Evolutionary conservation across 192 early-diverging fungal species (phyloP), one percentile per base, ranked within the genome.

Genomic region (Backusella australiensis): DNA sequence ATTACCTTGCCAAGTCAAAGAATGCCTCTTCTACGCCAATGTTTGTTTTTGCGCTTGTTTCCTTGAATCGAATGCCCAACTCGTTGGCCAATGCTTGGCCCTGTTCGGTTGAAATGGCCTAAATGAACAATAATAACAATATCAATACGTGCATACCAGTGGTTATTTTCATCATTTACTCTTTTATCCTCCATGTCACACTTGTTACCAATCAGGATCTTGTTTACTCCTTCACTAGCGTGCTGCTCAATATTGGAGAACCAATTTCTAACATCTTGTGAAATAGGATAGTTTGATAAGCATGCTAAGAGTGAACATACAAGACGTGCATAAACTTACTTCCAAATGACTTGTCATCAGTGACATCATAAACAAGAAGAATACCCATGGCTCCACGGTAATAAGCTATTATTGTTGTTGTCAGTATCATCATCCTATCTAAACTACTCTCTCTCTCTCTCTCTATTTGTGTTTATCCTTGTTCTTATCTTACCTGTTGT

Each of bases 311-410:
- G 36, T 26, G 23, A 19, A 21, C 32, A 77, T 14, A 21, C 11
- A 1, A 29, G 21, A 11, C 21, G 23, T 69, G 38, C 68, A 41
- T 69, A 35, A 69, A 23, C 88, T 81, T 90, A 95, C 94, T 98
- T 85, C 96, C 96, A 87, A 98, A 99, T 26, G 96, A 98, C 67
- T 95, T 90, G 82, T 99, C 98, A 82, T 99, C 97, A 9, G 98
- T 99, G 70, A 98, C 96, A 88, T 99, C 98, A 85, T 99, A 99
- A 7, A 96, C 94, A 68, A 99, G 85, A 75, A 99, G 85, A 75
- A 99, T 98, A 21, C 98, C 98, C 98, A 99, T 99, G 67, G 98
- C 98, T 74, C 98, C 98, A 74, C 98, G 94, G 83, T 99, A 99
- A 87, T 99, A 99, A 49, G 96, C 96, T 93, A 49, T 35, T 59